phyloP scores from a whole-genome alignment of 2,329 filamentous ascomycete species.

The Cercospora beticola region DNA sequence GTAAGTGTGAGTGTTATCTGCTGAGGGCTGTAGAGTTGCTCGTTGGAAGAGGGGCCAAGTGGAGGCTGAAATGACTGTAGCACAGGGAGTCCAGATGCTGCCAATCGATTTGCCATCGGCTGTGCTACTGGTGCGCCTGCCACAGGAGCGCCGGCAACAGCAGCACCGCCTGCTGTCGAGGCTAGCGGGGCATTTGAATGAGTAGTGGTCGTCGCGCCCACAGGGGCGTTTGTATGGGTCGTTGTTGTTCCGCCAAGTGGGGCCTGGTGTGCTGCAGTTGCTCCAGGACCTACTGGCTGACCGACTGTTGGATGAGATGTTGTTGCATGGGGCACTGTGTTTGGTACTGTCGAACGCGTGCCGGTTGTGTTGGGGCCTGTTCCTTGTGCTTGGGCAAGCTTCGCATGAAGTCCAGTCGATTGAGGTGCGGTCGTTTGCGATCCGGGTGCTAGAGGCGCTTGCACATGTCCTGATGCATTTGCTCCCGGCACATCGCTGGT shows the following conservation, averaged over 20 bases:
- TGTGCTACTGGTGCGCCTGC: neutral
- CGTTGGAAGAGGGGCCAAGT: slow-evolving; percentile 31
- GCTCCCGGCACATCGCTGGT: neutral
- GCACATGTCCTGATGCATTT: neutral
- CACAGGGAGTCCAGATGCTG: neutral
- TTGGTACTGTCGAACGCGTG: neutral
- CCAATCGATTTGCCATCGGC: neutral
- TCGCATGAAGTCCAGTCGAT: neutral
- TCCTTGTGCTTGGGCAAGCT: neutral
- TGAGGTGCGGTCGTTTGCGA: neutral
- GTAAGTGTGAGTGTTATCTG: slow-evolving; percentile 54
- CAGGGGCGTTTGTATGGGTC: neutral
- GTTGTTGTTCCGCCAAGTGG: neutral
- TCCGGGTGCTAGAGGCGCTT: neutral
- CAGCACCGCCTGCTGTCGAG: neutral
- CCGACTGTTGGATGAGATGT: neutral
- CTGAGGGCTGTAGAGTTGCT: slow-evolving; percentile 30
- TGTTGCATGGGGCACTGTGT: neutral
- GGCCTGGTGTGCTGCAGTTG: neutral
- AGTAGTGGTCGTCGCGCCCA: neutral
- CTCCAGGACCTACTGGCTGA: neutral
- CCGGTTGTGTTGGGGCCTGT: neutral
- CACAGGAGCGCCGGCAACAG: neutral
- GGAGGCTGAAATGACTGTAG: slow-evolving; percentile 32
- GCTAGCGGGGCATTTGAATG: neutral